Percentiles rank a stretch among this genome's conserved stretches.
These are phyloP conservation scores for Leccinum longicurvipes DNA, from an alignment of 768 basidiomycete species.

Conservation along the genomic window DNA sequence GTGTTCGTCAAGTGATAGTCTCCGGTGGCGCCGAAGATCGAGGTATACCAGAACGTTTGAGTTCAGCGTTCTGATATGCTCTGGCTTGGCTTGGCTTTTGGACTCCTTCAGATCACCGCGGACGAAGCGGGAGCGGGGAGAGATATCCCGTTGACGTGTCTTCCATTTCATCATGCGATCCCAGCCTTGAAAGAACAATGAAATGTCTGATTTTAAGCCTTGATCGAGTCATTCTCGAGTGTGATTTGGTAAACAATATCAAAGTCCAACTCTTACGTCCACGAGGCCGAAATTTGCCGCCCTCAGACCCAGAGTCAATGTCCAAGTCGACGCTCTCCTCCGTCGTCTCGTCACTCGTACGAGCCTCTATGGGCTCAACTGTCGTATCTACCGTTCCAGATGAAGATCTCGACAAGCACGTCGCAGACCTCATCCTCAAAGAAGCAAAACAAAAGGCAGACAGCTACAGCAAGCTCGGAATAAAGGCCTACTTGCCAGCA, in stretches of 20 bases:
- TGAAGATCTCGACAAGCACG: constrained; percentile 86
- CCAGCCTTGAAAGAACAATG: constrained; percentile 13
- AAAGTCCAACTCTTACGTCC: constrained; percentile 10
- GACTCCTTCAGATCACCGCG: constrained; percentile 14
- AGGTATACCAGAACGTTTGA: constrained; percentile 2
- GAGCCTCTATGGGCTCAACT: constrained; percentile 73
- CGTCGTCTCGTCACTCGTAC: constrained; percentile 78
- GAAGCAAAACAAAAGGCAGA: constrained; percentile 93
- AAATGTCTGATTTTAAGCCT: not conserved
- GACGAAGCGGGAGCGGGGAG: constrained; percentile 12
- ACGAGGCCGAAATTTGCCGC: not conserved
- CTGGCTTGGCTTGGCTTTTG: no score
- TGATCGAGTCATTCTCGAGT: not conserved
- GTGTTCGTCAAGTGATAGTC: not conserved
- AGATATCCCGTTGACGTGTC: constrained; percentile 1
- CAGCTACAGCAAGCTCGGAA: constrained; percentile 70
- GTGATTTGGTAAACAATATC: constrained; percentile 19
- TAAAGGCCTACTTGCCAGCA: constrained; percentile 71
- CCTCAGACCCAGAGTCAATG: constrained; percentile 27
- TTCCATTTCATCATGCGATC: constrained; percentile 18
- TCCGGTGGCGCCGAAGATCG: constrained; percentile 3
- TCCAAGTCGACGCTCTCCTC: constrained; percentile 65
- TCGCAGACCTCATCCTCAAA: constrained; percentile 85
- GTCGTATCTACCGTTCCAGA: constrained; percentile 60
- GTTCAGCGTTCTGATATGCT: not conserved